A percentile compares a stretch with the other conserved stretches of the same genome.
These are phyloP conservation scores for Trametes elegans DNA, from an alignment of 768 basidiomycete species.

Conservation along the genomic window DNA sequence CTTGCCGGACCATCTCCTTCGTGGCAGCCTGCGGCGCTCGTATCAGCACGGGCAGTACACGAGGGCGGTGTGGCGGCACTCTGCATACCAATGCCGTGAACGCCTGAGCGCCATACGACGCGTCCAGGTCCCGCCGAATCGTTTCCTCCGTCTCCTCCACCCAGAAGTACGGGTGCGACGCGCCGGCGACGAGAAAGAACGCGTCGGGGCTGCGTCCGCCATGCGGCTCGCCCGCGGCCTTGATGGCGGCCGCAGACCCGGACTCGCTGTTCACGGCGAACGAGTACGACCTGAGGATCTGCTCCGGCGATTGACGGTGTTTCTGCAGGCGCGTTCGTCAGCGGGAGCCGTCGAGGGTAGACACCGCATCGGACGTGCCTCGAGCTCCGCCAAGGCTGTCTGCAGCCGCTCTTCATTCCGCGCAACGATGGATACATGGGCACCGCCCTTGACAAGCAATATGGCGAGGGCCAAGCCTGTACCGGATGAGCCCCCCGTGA, in stretches of 20 bases:
- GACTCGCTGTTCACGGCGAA: constrained; percentile 56
- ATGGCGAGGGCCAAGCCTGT: constrained; percentile 75
- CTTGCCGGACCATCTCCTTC: constrained; percentile 59
- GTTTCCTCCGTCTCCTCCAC: constrained; percentile 66
- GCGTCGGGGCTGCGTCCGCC: constrained; percentile 67
- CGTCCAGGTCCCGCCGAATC: constrained; percentile 51
- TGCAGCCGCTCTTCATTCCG: constrained; percentile 64
- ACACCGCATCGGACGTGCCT: constrained; percentile 44
- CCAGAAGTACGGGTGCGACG: constrained; percentile 67
- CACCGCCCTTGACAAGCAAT: constrained; percentile 64
- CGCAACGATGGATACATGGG: constrained; percentile 84
- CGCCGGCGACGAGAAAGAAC: constrained; percentile 79
- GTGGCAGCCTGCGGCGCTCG: constrained; percentile 51
- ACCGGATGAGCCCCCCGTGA: constrained; percentile 83
- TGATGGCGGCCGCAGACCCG: constrained; percentile 59
- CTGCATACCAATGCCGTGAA: constrained; percentile 49
- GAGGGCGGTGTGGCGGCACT: not conserved
- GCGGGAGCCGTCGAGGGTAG: not conserved
- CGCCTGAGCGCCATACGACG: constrained; percentile 54
- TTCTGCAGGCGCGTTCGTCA: not conserved
- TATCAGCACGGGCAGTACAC: not conserved
- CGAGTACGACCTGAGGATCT: constrained; percentile 65
- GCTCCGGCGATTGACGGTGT: constrained; percentile 50
- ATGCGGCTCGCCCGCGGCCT: constrained; percentile 53
- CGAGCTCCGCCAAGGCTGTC: constrained; percentile 55